phyloP scores from a whole-genome alignment of 2,329 filamentous ascomycete species.

The Hymenoscyphus linearis region DNA sequence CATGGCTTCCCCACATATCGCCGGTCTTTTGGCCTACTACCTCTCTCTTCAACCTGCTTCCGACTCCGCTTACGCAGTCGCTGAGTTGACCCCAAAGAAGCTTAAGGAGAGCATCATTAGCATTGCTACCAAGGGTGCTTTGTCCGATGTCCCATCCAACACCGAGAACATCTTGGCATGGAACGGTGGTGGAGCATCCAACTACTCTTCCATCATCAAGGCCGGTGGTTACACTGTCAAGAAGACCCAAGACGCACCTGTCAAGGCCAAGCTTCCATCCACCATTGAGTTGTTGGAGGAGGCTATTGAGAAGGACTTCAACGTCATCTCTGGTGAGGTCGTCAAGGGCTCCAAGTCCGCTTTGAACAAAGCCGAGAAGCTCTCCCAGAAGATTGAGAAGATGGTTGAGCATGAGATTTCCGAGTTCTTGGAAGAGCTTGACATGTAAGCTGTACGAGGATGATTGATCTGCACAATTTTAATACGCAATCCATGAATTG shows the following conservation, averaged over 20 bases:
- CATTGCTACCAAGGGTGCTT: slow-evolving; percentile 72
- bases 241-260: slow-evolving; percentile 38
- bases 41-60: slow-evolving; percentile 88
- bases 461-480: slow-evolving; percentile 9
- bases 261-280: slow-evolving; percentile 40
- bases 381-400: slow-evolving; percentile 58
- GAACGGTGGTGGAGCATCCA: slow-evolving; percentile 94
- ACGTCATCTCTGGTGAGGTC: slow-evolving; percentile 52
- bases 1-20: slow-evolving; percentile 97
- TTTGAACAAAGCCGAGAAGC: slow-evolving; percentile 53
- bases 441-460: slow-evolving; percentile 16
- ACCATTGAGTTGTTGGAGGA: slow-evolving; percentile 57
- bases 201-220: slow-evolving; percentile 79
- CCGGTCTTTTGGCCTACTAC: slow-evolving; percentile 95
- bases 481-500: slow-evolving; percentile 18
- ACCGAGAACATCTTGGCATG: slow-evolving; percentile 96
- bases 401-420: slow-evolving; percentile 57
- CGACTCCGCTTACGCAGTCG: slow-evolving; percentile 88
- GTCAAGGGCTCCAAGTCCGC: slow-evolving; percentile 48
- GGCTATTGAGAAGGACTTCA: slow-evolving; percentile 51
- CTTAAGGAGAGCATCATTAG: slow-evolving; percentile 84
- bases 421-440: slow-evolving; percentile 50
- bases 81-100: slow-evolving; percentile 85
- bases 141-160: slow-evolving; percentile 75
- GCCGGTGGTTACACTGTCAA: slow-evolving; percentile 64